Conservation (phyloP, 495 filamentous ascomycete species). For the Letharia lupina region DNA sequence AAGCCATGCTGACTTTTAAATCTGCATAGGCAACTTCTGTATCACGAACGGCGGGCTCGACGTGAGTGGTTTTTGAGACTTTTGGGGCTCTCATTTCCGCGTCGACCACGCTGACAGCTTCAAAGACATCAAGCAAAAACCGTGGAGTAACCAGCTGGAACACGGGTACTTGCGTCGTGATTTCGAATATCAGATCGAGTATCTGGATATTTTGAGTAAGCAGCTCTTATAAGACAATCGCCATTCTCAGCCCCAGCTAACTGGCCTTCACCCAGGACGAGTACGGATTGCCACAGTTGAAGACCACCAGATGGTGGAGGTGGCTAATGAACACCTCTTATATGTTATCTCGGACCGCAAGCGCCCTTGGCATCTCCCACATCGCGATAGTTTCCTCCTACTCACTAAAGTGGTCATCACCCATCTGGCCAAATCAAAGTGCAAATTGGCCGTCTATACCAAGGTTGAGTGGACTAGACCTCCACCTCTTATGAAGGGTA, state of each 20-base stretch:
- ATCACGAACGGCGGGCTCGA: conserved; percentile 74
- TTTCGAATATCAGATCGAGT: conserved; percentile 71
- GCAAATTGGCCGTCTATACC: conserved; percentile 81
- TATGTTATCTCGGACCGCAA: conserved; percentile 88
- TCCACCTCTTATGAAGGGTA: conserved; percentile 35
- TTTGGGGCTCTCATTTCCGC: neutral
- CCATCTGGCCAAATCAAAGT: conserved; percentile 81
- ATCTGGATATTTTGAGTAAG: conserved; percentile 54
- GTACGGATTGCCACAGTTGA: conserved; percentile 49
- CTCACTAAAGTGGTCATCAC: conserved; percentile 91
- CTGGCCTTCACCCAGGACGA: conserved; percentile 30
- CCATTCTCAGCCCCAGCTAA: neutral
- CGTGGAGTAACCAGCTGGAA: conserved; percentile 61
- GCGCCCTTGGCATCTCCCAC: conserved; percentile 84
- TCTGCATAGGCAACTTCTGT: conserved; percentile 55
- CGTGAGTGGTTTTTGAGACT: conserved; percentile 36
- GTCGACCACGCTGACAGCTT: neutral
- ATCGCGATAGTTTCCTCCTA: conserved; percentile 68
- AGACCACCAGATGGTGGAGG: conserved; percentile 84
- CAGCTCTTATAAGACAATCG: conserved; percentile 19
- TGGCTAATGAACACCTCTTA: conserved; percentile 88
- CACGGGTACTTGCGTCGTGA: conserved; percentile 62
- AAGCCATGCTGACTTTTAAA: too few species aligned
- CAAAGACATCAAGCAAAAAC: conserved; percentile 59
- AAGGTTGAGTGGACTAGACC: conserved; percentile 75